Percentiles rank a stretch among this genome's conserved stretches.
Conservation (phyloP, 2,329 filamentous ascomycete species). For the Emericellopsis atlantica region DNA sequence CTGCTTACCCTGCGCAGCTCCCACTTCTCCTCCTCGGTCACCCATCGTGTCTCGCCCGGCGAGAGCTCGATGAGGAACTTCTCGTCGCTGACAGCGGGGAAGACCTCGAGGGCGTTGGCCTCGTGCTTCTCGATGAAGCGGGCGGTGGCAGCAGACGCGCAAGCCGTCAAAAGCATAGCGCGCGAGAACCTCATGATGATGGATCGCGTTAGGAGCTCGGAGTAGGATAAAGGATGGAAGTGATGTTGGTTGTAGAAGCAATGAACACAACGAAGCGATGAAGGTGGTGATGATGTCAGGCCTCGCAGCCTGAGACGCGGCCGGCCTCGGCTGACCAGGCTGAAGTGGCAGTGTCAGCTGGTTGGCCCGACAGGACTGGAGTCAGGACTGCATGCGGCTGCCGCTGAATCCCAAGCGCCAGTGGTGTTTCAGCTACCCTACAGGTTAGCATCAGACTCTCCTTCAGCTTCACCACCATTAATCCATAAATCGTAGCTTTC, state of each 20-base stretch:
- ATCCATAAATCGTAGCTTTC: too few relatives aligned
- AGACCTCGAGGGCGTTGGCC: slow-evolving; percentile 34
- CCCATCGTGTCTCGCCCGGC: slow-evolving; percentile 74
- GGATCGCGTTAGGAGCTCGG: neutral
- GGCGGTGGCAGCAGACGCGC: slow-evolving; percentile 40
- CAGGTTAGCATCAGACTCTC: too few relatives aligned
- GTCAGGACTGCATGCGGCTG: too few relatives aligned
- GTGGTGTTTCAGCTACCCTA: too few relatives aligned
- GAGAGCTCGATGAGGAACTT: slow-evolving; percentile 67
- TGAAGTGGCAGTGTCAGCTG: neutral
- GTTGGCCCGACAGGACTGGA: too few relatives aligned
- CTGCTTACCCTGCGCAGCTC: slow-evolving; percentile 62
- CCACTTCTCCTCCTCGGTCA: slow-evolving; percentile 95
- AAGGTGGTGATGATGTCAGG: neutral
- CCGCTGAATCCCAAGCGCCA: too few relatives aligned
- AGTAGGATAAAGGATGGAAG: neutral
- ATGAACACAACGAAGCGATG: neutral
- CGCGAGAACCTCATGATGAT: slow-evolving; percentile 37
- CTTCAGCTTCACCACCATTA: too few relatives aligned
- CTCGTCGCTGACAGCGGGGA: slow-evolving; percentile 15
- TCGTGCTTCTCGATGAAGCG: slow-evolving; percentile 44
- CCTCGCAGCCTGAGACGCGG: neutral
- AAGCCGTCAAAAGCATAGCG: slow-evolving; percentile 38
- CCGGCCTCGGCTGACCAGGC: neutral
- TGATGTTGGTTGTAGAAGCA: neutral